These are phyloP conservation scores for Neurospora intermedia DNA, from an alignment of 495 filamentous ascomycete species.

Conservation along the genomic window DNA sequence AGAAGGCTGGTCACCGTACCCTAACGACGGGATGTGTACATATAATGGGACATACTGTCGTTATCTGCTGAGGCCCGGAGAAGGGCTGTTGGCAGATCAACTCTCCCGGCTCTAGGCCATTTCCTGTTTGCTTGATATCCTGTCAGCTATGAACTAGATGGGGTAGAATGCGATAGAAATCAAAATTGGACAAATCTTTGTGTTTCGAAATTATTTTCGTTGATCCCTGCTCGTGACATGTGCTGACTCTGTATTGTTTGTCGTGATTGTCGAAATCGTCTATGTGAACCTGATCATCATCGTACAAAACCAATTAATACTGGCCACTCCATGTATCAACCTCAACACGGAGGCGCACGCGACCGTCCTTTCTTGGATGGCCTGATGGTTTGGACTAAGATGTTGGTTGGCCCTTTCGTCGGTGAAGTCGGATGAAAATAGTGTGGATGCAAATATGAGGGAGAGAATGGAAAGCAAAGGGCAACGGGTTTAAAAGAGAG, in stretches of 20 bases:
- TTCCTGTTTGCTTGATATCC: constrained; percentile 1
- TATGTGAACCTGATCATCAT: not conserved
- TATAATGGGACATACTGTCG: not conserved
- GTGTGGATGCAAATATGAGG: not conserved
- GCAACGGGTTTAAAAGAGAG: not conserved
- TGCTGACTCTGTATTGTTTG: not conserved
- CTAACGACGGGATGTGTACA: not conserved
- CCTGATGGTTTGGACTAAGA: not conserved
- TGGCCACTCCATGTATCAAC: not conserved
- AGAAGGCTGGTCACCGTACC: not conserved
- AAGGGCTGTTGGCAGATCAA: not conserved
- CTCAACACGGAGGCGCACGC: not conserved
- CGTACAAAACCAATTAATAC: not conserved
- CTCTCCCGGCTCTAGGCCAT: not conserved
- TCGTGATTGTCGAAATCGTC: not conserved
- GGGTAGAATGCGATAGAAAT: not conserved
- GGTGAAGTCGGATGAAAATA: not conserved
- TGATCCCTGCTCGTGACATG: not conserved
- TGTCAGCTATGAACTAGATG: not conserved
- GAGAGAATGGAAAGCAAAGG: not conserved
- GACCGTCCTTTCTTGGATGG: not conserved
- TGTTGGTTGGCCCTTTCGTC: not conserved
- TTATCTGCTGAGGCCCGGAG: not conserved
- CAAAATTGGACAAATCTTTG: not conserved
- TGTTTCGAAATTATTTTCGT: not conserved